A percentile compares a stretch with the other conserved stretches of the same genome.
These are phyloP conservation scores for Phialocephala sp. DNA, from an alignment of 2,329 filamentous ascomycete species.

Conservation along the genomic window DNA sequence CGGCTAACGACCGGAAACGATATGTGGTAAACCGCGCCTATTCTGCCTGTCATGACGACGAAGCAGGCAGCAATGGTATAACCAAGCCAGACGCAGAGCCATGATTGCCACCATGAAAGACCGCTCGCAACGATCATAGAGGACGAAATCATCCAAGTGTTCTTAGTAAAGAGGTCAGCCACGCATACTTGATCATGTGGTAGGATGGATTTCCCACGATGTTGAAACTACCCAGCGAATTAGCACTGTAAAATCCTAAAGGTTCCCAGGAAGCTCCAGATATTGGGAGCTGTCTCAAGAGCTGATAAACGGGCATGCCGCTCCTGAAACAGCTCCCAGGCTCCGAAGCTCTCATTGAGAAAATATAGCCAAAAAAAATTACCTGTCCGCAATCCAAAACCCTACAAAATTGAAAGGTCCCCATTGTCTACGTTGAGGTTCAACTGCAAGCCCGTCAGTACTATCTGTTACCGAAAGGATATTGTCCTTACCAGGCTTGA, in stretches of 20 bases:
- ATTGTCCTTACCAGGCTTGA: slow-evolving; percentile 61
- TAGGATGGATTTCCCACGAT: not conserved
- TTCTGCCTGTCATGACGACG: slow-evolving; percentile 78
- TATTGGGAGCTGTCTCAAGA: no score
- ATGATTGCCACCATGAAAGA: slow-evolving; percentile 90
- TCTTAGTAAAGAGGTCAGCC: slow-evolving; percentile 48
- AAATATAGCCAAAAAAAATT: no score
- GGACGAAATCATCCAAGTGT: slow-evolving; percentile 93
- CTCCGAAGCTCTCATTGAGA: no score
- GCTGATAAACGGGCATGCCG: no score
- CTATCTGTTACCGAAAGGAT: slow-evolving; percentile 33
- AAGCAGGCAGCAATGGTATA: slow-evolving; percentile 80
- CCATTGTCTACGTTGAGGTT: slow-evolving; percentile 82
- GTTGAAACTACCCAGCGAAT: no score
- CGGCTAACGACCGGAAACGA: slow-evolving; percentile 83
- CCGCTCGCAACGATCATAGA: slow-evolving; percentile 73
- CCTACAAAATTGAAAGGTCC: slow-evolving; percentile 57
- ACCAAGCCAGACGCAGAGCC: slow-evolving; percentile 87
- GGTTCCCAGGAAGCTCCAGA: no score
- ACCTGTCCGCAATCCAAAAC: slow-evolving; percentile 37
- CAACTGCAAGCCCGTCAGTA: slow-evolving; percentile 56
- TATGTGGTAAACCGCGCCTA: slow-evolving; percentile 87
- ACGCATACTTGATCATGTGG: not conserved
- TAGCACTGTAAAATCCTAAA: no score
- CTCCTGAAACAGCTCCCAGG: no score